Conservation (phyloP, 345 rosid species). For the Salix koriyanagi region DNA sequence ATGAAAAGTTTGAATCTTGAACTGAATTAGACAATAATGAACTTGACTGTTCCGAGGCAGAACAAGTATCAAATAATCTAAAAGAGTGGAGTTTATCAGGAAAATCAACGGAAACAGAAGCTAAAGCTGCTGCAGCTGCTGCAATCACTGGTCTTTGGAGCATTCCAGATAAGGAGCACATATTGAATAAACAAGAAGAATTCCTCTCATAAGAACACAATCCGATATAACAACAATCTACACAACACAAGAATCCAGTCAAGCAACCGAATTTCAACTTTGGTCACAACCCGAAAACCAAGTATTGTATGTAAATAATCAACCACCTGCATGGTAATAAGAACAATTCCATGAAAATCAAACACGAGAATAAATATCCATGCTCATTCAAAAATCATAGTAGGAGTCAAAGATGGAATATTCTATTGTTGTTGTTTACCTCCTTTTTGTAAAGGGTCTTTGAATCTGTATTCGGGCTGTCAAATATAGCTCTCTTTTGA, state of each 20-base stretch:
- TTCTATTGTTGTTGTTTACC: neutral
- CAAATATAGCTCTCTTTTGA: constrained; percentile 11
- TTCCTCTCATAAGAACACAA: constrained; percentile 24
- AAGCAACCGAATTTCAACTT: neutral
- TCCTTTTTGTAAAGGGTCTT: neutral
- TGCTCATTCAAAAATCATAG: neutral
- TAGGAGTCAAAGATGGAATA: neutral
- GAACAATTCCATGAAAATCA: neutral
- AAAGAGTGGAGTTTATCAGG: constrained; percentile 51
- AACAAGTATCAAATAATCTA: constrained; percentile 30
- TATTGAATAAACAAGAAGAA: constrained; percentile 26
- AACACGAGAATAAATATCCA: neutral
- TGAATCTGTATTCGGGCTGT: constrained; percentile 20
- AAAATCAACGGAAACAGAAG: constrained; percentile 67
- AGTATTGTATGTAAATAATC: neutral
- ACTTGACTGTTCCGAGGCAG: constrained; percentile 30
- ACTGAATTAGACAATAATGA: constrained; percentile 34
- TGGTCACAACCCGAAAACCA: neutral
- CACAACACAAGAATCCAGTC: neutral
- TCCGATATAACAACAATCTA: neutral
- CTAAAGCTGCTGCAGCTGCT: constrained; percentile 70
- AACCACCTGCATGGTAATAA: constrained; percentile 1
- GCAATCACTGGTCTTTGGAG: constrained; percentile 86
- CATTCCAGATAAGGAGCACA: constrained; percentile 75
- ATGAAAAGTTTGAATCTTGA: constrained; percentile 38